These are phyloP conservation scores for Phoenix roebelenii DNA, from an alignment of 176 grass and related monocot genomes.

Conservation along the genomic window DNA sequence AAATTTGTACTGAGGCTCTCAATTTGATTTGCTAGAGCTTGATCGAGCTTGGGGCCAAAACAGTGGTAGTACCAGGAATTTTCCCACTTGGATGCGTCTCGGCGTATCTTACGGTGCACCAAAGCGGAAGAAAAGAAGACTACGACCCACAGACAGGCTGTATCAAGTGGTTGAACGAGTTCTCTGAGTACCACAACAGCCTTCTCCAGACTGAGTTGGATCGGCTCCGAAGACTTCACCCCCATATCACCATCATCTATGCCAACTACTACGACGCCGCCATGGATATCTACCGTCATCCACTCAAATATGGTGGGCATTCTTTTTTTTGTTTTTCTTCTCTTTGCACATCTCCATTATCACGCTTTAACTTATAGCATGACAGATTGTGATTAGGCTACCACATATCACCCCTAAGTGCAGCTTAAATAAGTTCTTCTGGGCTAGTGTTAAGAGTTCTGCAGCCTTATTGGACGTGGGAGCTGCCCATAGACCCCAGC, in stretches of 20 bases:
- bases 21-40: constrained; percentile 48
- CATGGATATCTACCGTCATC: constrained; percentile 46
- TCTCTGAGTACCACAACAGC: constrained; percentile 62
- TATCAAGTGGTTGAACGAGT: constrained; percentile 68
- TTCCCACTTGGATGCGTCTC: constrained; percentile 79
- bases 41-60: constrained; percentile 65
- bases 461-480: too few species aligned
- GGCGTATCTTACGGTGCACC: constrained; percentile 47
- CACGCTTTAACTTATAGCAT: too few species aligned
- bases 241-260: constrained; percentile 50
- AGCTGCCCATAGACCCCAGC: too few species aligned
- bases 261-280: constrained; percentile 70
- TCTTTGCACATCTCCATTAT: neutral
- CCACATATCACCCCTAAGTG: too few species aligned
- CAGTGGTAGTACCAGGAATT: constrained; percentile 69
- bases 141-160: constrained; percentile 80
- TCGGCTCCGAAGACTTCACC: constrained; percentile 38
- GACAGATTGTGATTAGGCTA: too few species aligned
- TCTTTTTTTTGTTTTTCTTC: neutral
- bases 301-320: constrained; percentile 54
- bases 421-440: too few species aligned
- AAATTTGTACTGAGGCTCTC: neutral
- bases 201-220: constrained; percentile 41
- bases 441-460: too few species aligned
- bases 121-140: constrained; percentile 45